Percentiles rank a stretch among this genome's conserved stretches.
phyloP scores from a whole-genome alignment of 2,329 filamentous ascomycete species.

The Fusarium sp. region DNA sequence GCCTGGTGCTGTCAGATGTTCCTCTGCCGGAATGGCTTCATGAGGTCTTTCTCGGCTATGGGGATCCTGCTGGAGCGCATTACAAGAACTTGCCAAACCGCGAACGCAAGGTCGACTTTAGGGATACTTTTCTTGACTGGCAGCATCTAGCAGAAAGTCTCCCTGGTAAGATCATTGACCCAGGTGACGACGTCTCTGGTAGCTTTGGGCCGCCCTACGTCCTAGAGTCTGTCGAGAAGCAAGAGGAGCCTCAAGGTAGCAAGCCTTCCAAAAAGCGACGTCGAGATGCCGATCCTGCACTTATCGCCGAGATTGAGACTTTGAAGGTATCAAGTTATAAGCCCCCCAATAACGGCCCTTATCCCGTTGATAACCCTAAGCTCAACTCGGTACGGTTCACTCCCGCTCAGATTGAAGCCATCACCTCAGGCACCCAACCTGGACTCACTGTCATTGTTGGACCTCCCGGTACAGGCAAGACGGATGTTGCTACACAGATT shows the following conservation, averaged over 20 bases:
- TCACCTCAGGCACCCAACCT: slow-evolving; percentile 92
- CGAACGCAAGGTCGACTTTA: slow-evolving; percentile 83
- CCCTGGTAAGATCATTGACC: slow-evolving; percentile 86
- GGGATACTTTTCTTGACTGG: slow-evolving; percentile 96
- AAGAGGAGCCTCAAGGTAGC: slow-evolving; percentile 58
- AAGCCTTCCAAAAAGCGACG: slow-evolving; percentile 88
- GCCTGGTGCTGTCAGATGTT: slow-evolving; percentile 83
- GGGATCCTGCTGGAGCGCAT: slow-evolving; percentile 86
- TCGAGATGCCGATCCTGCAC: slow-evolving; percentile 75
- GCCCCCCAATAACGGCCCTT: slow-evolving; percentile 88
- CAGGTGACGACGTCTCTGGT: slow-evolving; percentile 73
- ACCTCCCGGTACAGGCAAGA: slow-evolving; percentile 96
- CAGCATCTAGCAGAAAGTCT: slow-evolving; percentile 90
- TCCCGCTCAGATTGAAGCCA: slow-evolving; percentile 88
- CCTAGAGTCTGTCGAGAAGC: slow-evolving; percentile 71
- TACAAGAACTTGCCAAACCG: slow-evolving; percentile 85
- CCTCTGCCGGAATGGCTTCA: slow-evolving; percentile 92
- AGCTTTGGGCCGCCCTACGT: slow-evolving; percentile 91
- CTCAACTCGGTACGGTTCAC: slow-evolving; percentile 89
- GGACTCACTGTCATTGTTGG: slow-evolving; percentile 94
- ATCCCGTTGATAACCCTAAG: slow-evolving; percentile 84
- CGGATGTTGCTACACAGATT: slow-evolving; percentile 98
- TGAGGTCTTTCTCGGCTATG: slow-evolving; percentile 97
- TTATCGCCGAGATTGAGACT: slow-evolving; percentile 70
- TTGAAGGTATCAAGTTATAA: slow-evolving; percentile 90